These are phyloP conservation scores for Alternaria longipes DNA, from an alignment of 2,329 filamentous ascomycete genomes.

Conservation along the genomic window DNA sequence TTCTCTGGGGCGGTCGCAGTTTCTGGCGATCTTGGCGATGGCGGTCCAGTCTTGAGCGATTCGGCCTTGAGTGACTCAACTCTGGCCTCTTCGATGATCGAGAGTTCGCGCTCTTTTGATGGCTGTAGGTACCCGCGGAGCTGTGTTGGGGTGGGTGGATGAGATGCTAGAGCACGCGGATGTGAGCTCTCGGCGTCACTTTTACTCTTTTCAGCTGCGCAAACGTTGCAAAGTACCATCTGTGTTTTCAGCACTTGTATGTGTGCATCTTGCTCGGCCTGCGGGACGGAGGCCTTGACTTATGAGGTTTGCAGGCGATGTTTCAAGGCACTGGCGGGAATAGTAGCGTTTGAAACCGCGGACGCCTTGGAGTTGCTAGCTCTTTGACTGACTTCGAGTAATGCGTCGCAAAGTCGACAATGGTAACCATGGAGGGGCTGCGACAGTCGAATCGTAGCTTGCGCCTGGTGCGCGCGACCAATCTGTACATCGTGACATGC, in stretches of 20 bases:
- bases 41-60: constrained; percentile 1
- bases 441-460: background rate
- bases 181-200: background rate
- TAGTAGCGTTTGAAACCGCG: constrained; percentile 14
- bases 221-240: constrained; percentile 19
- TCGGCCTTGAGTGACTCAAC: background rate
- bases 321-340: constrained; percentile 12
- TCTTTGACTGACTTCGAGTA: background rate
- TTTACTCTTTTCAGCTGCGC: constrained; percentile 8
- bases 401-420: background rate
- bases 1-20: background rate
- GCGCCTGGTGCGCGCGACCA: background rate
- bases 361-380: constrained; percentile 5
- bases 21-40: background rate
- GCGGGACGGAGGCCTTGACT: background rate
- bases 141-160: background rate
- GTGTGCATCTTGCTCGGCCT: background rate
- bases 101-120: background rate
- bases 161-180: constrained; percentile 2
- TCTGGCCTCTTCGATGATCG: background rate
- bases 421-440: background rate
- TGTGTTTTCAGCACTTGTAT: constrained; percentile 3
- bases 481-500: background rate
- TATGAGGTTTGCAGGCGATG: constrained; percentile 4
- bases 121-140: background rate